Conservation (phyloP, 257 asterid genomes). For the Mentha longifolia region DNA sequence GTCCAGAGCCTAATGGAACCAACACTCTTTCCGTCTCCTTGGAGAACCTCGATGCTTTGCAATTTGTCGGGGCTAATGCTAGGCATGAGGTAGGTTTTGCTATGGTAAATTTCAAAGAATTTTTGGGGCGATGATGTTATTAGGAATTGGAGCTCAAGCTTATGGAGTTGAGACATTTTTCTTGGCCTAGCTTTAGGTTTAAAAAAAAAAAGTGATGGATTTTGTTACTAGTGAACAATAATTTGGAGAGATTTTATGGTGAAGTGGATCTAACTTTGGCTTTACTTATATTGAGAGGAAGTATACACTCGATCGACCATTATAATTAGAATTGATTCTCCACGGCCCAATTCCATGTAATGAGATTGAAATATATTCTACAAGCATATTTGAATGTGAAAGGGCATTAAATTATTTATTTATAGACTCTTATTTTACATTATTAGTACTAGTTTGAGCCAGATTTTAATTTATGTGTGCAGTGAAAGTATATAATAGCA, state of each 20-base stretch:
- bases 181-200: not conserved
- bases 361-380: not conserved
- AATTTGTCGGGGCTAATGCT: slow-evolving; percentile 48
- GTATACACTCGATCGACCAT: not conserved
- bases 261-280: not conserved
- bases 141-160: slow-evolving; percentile 43
- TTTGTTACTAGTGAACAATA: not conserved
- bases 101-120: slow-evolving; percentile 54
- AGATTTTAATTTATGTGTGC: too few relatives aligned
- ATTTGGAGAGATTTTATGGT: not conserved
- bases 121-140: slow-evolving; percentile 49
- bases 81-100: slow-evolving; percentile 50
- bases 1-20: slow-evolving; percentile 65
- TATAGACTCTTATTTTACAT: not conserved
- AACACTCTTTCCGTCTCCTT: slow-evolving; percentile 55
- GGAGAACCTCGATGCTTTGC: slow-evolving; percentile 44
- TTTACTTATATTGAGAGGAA: slow-evolving; percentile 25
- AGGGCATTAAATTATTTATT: slow-evolving; percentile 8
- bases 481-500: too few relatives aligned
- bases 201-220: not conserved
- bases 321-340: slow-evolving; percentile 28
- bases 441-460: too few relatives aligned
- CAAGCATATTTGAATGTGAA: not conserved
- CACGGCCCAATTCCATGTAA: not conserved
- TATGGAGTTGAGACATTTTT: slow-evolving; percentile 57